Base-by-base conservation (phyloP, 345 rosid genomes). In the Acer yangbiense region DNA sequence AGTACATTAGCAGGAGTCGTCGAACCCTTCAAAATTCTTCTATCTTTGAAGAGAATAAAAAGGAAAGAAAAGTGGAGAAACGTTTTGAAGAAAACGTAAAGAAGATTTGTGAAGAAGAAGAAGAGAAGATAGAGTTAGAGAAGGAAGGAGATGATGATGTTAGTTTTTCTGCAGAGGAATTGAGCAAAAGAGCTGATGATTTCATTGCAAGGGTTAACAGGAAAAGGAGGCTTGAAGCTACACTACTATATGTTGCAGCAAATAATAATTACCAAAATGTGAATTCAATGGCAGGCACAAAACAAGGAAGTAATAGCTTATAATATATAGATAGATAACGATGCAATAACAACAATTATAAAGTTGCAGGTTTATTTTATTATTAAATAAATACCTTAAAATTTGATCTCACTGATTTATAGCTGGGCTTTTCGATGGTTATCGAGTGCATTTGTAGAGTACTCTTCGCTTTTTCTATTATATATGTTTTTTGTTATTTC, bases 181-280 rank as follows among this genome's bases (percentile, higher is more conserved):
- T 90, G 87, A 85, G 75, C 79, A 88, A 84, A 80, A 91, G 92
- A 79, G 93, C 92, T 71, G 92, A 88, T 73, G 90, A 91, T 77
- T 83, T 91, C 78, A 91, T 91, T 70, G 90, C 91, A 66, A 83
- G 91, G 73, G 88, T 90, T 68, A 90, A 91, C 71, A 84, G 83
- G 63, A 87, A 82, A 75, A 82, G 92, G 76, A 86, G 77, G 82
- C 83, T 86, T 60, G 96, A 90, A 82, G 91, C 83, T 54, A 76
- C 46, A 44, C 12, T 79, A 7, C 57, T 76, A 65, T 76, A 65
- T 2, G 50, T 21, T 57, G 46, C 46, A 44, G 50, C 50, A 44
- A 44, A 44, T 44, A 32, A 32, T 32, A 32, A 32, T 32, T 32
- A 32, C 35, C 35, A 32, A 32, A 32, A 32, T 32, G 35, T 3